phyloP scores from a whole-genome alignment of 1,284 basidiomycete genomes.

The Cryptococcus wingfieldii region DNA sequence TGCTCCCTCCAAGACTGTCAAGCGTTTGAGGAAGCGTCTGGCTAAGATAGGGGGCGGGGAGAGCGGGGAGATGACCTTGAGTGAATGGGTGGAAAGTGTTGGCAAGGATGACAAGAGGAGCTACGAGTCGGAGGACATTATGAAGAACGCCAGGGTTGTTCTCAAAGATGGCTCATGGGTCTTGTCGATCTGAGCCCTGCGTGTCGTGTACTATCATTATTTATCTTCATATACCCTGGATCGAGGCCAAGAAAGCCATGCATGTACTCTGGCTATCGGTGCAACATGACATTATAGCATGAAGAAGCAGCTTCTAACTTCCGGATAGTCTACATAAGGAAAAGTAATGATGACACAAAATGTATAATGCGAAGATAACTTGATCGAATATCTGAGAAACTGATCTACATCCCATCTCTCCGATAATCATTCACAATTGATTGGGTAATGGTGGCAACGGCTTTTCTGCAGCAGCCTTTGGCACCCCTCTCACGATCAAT shows the following conservation, averaged over 20 bases:
- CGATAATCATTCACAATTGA: neutral
- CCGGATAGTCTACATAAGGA: neutral
- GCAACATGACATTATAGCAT: constrained; percentile 12
- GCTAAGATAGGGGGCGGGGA: constrained; percentile 24
- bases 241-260: constrained; percentile 10
- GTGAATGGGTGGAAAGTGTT: constrained; percentile 21
- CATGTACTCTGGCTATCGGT: constrained; percentile 25
- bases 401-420: no score
- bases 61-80: constrained; percentile 11
- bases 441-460: constrained; percentile 18
- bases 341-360: neutral
- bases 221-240: no score
- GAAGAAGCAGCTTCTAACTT: neutral
- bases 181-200: constrained; percentile 18
- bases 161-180: constrained; percentile 32
- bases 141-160: constrained; percentile 27
- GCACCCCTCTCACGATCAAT: neutral
- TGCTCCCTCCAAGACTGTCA: constrained; percentile 30
- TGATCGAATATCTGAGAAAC: no score
- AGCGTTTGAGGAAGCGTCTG: constrained; percentile 38
- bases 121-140: constrained; percentile 25
- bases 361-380: neutral
- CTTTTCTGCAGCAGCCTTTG: constrained; percentile 5
- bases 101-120: constrained; percentile 30
- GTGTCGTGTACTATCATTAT: neutral